phyloP scores from a whole-genome alignment of 2,329 filamentous ascomycete species.

The Trichoderma afroharzianum region DNA sequence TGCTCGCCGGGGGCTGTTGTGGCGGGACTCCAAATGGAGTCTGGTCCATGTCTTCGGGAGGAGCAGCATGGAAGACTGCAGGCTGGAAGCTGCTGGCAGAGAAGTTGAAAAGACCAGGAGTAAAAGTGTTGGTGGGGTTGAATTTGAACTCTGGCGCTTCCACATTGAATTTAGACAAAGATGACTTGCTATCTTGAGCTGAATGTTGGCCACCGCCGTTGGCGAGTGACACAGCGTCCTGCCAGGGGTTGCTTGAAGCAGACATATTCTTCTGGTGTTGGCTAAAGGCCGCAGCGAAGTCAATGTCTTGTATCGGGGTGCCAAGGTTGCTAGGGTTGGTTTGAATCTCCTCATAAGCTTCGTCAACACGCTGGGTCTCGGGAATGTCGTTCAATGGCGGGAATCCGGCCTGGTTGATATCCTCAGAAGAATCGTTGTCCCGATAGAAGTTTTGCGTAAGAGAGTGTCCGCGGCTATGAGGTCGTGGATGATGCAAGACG shows the following conservation, averaged over 20 bases:
- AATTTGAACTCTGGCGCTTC: slow-evolving; percentile 87
- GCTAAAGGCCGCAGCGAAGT: slow-evolving; percentile 42
- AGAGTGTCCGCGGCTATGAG: slow-evolving; percentile 71
- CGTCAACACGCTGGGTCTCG: slow-evolving; percentile 43
- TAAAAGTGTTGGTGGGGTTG: slow-evolving; percentile 52
- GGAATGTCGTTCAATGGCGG: slow-evolving; percentile 40
- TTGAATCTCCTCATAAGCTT: slow-evolving; percentile 65
- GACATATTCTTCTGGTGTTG: slow-evolving; percentile 56
- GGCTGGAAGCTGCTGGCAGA: slow-evolving; percentile 46
- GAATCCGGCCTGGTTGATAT: slow-evolving; percentile 36
- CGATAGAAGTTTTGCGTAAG: slow-evolving; percentile 64
- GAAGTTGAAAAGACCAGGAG: slow-evolving; percentile 50
- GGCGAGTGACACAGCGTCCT: slow-evolving; percentile 44
- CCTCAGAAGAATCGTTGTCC: slow-evolving; percentile 48
- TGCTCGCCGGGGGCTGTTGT: slow-evolving; percentile 36
- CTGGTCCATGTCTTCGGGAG: background rate
- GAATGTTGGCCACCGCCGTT: slow-evolving; percentile 36
- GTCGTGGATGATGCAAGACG: slow-evolving; percentile 66
- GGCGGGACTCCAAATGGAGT: slow-evolving; percentile 28
- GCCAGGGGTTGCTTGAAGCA: slow-evolving; percentile 61
- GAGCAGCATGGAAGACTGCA: slow-evolving; percentile 38
- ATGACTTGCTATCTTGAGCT: slow-evolving; percentile 65
- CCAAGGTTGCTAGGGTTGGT: slow-evolving; percentile 71
- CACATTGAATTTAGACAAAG: slow-evolving; percentile 75
- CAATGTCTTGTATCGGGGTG: slow-evolving; percentile 53